Evolutionary conservation across 441 rosid genomes (phyloP), one percentile per base, ranked within the genome.

Genomic region (Syzygium syzygioides): DNA sequence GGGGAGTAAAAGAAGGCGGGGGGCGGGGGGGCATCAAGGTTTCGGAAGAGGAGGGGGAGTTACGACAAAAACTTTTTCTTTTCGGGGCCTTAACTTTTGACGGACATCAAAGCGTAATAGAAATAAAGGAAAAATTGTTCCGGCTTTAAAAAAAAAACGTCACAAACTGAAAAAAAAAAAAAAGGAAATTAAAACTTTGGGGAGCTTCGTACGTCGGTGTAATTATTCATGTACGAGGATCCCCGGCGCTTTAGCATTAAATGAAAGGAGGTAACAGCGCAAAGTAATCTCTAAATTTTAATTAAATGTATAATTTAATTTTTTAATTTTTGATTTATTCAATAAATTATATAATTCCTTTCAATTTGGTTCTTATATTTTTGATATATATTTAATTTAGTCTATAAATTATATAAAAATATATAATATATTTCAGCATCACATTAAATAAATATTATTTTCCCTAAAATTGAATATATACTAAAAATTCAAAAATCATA

Each of bases 261-360:
- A 60, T 60, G 18, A 60, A 60, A 17, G 9, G 0, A n/a, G 48
- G 7, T 7, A 7, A 7, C 1, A 7, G 1, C 45, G 7, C 9
- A 6, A 6, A 41, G 7, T 1, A 7, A 1, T 7, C 1, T 6
- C 1, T 7, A 0, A 41, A 41, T 0, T 41, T 41, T 41, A 7
- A 1, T 1, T 41, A 41, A 41, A 7, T 7, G 0, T 45, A 45
- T 2, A 7, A 45, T 45, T 45, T 45, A 45, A 45, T 45, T 45
- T 7, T 0, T 45, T 1, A 45, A 45, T 0, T 45, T 45, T 45
- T 45, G 7, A 45, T 45, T 45, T 45, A 45, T 45, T 45, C 0
- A 45, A 45, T 45, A 32, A 32, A 32, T 32, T 32, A 32, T 32
- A 45, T 45, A 45, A 8, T 45, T 7, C 1, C 7, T 41, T 7